phyloP scores from a whole-genome alignment of 768 basidiomycete genomes.

The Termitomyces sp. region DNA sequence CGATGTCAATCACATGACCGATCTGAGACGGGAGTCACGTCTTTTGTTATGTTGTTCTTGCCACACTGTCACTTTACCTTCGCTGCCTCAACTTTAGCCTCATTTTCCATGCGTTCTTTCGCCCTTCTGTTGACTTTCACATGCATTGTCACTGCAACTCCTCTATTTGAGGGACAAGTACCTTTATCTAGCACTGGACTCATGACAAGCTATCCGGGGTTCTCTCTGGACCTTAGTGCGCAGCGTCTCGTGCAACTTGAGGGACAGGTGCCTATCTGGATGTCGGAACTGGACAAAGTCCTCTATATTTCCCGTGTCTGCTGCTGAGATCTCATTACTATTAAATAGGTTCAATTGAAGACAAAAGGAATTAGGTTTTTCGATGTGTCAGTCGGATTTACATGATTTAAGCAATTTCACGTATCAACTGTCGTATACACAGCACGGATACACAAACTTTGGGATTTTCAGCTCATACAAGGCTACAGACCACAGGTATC shows the following conservation, averaged over 20 bases:
- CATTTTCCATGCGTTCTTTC: conserved; percentile 42
- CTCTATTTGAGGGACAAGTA: conserved; percentile 33
- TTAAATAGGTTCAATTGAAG: conserved; percentile 65
- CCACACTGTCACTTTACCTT: no score
- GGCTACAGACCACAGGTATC: conserved; percentile 33
- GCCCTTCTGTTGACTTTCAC: conserved; percentile 38
- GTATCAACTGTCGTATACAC: conserved; percentile 13
- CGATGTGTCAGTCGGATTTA: conserved; percentile 57
- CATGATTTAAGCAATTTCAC: conserved; percentile 1
- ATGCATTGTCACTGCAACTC: conserved; percentile 34
- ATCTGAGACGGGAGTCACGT: not conserved
- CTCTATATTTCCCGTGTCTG: not conserved
- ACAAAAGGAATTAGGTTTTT: conserved; percentile 78
- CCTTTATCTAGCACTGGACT: conserved; percentile 24
- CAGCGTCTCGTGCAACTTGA: conserved; percentile 73
- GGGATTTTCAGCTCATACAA: conserved; percentile 34
- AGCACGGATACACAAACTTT: conserved; percentile 76
- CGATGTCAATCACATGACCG: conserved; percentile 3
- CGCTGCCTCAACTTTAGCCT: not conserved
- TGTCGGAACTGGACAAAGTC: conserved; percentile 90
- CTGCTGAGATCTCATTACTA: conserved; percentile 6
- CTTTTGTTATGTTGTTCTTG: no score
- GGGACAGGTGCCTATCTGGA: conserved; percentile 65
- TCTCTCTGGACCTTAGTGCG: conserved; percentile 66
- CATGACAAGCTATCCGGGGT: conserved; percentile 43